Conservation (phyloP, 2,329 filamentous ascomycete species). For the Colletotrichum filicis region DNA sequence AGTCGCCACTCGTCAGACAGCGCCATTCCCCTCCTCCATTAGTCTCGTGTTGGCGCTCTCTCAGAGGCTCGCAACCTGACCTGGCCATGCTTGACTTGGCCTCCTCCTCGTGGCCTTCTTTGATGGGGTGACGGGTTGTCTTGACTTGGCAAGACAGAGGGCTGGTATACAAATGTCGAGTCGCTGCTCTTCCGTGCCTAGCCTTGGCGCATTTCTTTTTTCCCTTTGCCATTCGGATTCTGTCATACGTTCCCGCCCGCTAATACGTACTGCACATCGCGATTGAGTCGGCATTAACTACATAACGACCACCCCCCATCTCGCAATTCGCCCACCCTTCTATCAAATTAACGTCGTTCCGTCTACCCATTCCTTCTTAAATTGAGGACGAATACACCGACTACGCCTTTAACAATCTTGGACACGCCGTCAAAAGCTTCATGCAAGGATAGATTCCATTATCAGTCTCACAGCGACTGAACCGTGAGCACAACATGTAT, state of each 20-base stretch:
- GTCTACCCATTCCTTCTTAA: neutral
- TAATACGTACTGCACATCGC: neutral
- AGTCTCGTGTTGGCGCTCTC: conserved; percentile 2
- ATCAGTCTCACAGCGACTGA: conserved; percentile 6
- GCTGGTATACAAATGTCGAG: conserved; percentile 17
- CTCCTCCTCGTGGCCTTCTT: neutral
- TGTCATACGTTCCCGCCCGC: neutral
- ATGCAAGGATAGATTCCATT: neutral
- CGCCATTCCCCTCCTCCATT: neutral
- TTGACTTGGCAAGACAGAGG: neutral
- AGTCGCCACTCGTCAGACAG: conserved; percentile 21
- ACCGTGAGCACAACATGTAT: conserved; percentile 6
- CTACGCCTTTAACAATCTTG: neutral
- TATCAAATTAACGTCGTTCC: neutral
- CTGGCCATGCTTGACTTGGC: neutral
- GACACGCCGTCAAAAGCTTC: neutral
- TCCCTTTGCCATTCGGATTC: neutral
- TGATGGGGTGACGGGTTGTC: neutral
- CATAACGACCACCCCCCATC: conserved; percentile 9
- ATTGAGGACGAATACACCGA: neutral
- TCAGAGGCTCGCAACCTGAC: conserved; percentile 1
- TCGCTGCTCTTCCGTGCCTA: neutral
- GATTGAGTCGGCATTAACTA: neutral
- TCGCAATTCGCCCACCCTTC: neutral
- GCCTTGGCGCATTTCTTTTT: neutral